Base-by-base conservation (phyloP, 805 yeast species). In the Ogataea sp. region DNA sequence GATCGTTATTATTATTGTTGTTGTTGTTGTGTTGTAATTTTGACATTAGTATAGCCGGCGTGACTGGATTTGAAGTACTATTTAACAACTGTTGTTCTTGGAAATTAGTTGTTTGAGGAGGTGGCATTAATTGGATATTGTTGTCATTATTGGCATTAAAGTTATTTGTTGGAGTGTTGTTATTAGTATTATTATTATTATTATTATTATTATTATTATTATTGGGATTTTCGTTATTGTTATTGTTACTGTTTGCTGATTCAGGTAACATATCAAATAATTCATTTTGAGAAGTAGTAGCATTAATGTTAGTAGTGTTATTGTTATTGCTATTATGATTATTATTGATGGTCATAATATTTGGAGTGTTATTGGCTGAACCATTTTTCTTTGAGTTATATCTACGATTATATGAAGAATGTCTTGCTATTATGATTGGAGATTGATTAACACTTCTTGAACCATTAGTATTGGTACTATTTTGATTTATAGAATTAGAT, bases 401-500 rank as follows among this genome's bases (percentile, higher is more conserved):
- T 24, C 30, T 27, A 6, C 25, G 28, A 23, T 34, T 30, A 26
- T 40, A 40, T 17, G 38, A 37, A 5, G 52, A 40, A 40, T 53
- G 48, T 34, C 52, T 52, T 2, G 65, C 55, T 41, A 62, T 62
- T 4, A 62, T 46, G 15, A 56, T 47, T 9, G 75, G 73, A 5
- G 71, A 64, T 38, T 59, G 61, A 43, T 63, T 65, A 5, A 41
- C 20, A 2, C 42, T 38, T 2, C 39, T 25, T 14, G 34, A 25
- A 15, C 44, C 14, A 1, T 40, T 26, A 3, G 40, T 23, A 13
- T 36, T 38, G 16, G 35, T 36, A 4, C 41, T 35, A 36, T 41
- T 37, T 6, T 38, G 37, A 39, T 37, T 47, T 33, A 36, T 37
- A 3, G 46, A 25, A 33, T 33, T 33, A 7, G 37, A 27, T 6